A percentile compares a stretch with the other conserved stretches of the same genome.
Conservation (phyloP, 139 green algal species). For the Zygnema cylindricum region DNA sequence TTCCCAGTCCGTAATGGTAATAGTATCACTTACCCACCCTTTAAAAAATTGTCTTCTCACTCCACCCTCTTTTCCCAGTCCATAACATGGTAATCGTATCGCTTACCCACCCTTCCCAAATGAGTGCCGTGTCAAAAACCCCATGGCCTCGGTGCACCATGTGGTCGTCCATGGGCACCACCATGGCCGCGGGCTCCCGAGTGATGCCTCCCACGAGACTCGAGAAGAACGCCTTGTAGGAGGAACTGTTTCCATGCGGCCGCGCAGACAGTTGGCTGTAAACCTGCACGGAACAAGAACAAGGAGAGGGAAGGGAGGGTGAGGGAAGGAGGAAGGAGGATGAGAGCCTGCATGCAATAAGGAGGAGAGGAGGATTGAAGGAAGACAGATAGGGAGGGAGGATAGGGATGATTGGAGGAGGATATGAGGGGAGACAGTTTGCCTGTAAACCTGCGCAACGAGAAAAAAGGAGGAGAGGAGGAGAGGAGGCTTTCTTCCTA, state of each 20-base stretch:
- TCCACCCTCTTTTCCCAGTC: too few relatives aligned
- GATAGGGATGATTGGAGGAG: too few relatives aligned
- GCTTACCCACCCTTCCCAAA: constrained; percentile 28
- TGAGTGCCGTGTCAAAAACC: constrained; percentile 80
- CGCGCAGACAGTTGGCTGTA: neutral
- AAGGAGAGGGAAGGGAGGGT: neutral
- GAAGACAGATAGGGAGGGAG: neutral
- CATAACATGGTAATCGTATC: neutral
- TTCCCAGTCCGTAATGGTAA: too few relatives aligned
- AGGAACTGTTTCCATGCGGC: neutral
- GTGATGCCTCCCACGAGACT: constrained; percentile 58
- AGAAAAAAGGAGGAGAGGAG: too few relatives aligned
- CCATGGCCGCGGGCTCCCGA: constrained; percentile 56
- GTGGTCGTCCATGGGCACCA: constrained; percentile 83
- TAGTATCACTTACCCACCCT: too few relatives aligned
- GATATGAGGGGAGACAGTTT: too few relatives aligned
- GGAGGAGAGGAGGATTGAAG: neutral
- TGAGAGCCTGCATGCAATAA: neutral
- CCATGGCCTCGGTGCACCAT: constrained; percentile 85
- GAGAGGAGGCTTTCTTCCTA: too few relatives aligned
- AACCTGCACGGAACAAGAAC: neutral
- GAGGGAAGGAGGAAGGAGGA: neutral
- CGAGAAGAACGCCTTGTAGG: constrained; percentile 45
- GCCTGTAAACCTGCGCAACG: too few relatives aligned
- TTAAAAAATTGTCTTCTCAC: too few relatives aligned